Evolutionary conservation across 306 rosid species (phyloP), one percentile per base, ranked within the genome.

Genomic region (Sophora flavescens): DNA sequence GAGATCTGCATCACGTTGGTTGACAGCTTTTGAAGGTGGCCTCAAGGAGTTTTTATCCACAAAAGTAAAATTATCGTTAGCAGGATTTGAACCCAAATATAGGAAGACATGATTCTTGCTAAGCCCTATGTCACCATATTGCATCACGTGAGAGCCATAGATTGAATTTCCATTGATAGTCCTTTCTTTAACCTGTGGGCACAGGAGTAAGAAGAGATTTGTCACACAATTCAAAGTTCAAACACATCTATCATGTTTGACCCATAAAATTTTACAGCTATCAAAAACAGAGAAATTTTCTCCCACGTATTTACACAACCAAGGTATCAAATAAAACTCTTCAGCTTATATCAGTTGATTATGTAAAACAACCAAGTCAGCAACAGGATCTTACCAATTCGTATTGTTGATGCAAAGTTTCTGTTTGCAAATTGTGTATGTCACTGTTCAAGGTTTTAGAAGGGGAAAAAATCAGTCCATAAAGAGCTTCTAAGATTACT

Each of bases 1-100:
- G n/a, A 96, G 93, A 89, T 96, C 99, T 67, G 99, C 99, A 82
- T 96, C 99, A 30, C 99, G 92, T 82, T 96, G 98, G 87, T 92
- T 92, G 77, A 84, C 85, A 42, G 92, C 90, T 87, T 91, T 92
- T 58, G 88, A 45, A 61, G 91, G 83, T 57, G 84, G 89, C 87
- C 85, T 89, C 84, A 95, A 79, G 57, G 87, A 89, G 87, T 95
- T 95, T 51, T 76, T 77, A 8, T 74, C 88, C 71, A 80, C 64
- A 69, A 74, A 88, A 66, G 97, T 88, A 72, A 18, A 88, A 88
- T 95, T 95, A 7, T 95, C 98, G 73, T 95, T 95, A 45, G 90
- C 97, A 52, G 99, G 97, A 84, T 95, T 86, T 58, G 99, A 76
- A 51, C 99, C 99, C 87, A 95, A 73, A 81, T 90, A 95, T 42